Evolutionary conservation across 1,284 basidiomycete species (phyloP).

Genomic region (Ganoderma lucidum): DNA sequence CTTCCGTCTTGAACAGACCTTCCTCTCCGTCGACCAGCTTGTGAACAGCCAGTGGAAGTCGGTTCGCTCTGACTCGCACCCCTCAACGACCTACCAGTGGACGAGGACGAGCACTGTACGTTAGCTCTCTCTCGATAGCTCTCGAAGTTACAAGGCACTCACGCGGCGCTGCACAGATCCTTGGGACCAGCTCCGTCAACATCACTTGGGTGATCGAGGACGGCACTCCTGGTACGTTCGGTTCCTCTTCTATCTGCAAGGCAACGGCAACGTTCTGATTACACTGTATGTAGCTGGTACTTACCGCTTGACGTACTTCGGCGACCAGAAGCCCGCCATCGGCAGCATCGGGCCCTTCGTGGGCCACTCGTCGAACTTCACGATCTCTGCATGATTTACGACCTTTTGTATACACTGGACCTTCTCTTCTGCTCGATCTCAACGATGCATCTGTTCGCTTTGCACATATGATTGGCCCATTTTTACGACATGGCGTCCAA

Average conservation of each 20-base stretch:
- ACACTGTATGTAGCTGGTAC: constrained; percentile 55
- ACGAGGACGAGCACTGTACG: constrained; percentile 60
- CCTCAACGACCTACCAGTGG: constrained; percentile 81
- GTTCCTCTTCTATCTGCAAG: background rate
- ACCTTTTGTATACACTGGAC: background rate
- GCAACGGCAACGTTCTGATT: background rate
- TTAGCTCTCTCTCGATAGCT: background rate
- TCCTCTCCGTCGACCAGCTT: constrained; percentile 71
- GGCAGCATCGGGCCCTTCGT: constrained; percentile 69
- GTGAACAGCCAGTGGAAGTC: constrained; percentile 60
- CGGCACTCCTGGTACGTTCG: constrained; percentile 56
- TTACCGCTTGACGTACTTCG: constrained; percentile 78
- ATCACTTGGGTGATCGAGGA: constrained; percentile 75
- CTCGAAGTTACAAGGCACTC: constrained; percentile 9
- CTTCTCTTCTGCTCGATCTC: background rate
- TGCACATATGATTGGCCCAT: background rate
- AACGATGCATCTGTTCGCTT: background rate
- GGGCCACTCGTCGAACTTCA: constrained; percentile 69
- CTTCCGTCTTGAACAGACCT: constrained; percentile 76
- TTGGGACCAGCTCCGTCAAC: constrained; percentile 69
- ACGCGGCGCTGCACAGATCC: constrained; percentile 44
- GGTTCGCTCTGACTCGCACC: constrained; percentile 81
- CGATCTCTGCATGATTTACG: constrained; percentile 31
- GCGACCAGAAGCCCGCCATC: constrained; percentile 74
- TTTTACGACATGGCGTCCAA: background rate